Conservation (phyloP, 495 filamentous ascomycete species). For the Lindgomyces ingoldianus region DNA sequence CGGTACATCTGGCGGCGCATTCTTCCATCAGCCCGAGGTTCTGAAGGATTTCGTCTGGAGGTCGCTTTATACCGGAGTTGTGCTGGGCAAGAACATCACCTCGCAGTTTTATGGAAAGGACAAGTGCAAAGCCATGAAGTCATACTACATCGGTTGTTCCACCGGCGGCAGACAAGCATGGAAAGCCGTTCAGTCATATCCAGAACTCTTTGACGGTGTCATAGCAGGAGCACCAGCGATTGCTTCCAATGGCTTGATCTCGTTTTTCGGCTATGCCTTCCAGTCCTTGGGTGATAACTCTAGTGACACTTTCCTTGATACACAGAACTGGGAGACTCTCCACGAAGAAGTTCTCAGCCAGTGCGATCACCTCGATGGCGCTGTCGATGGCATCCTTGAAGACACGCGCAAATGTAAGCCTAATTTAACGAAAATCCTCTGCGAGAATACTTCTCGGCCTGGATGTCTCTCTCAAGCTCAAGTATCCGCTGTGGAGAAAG, state of each 20-base stretch:
- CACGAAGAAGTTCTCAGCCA: conserved; percentile 3
- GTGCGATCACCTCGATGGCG: conserved; percentile 19
- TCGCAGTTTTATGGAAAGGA: conserved; percentile 12
- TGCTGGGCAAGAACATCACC: conserved; percentile 6
- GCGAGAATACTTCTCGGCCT: not conserved
- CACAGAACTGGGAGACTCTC: conserved; percentile 1
- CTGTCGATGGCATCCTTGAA: conserved; percentile 17
- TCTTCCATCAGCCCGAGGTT: conserved; percentile 10
- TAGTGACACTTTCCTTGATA: not conserved
- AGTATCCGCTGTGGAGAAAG: not conserved
- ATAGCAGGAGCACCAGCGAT: conserved; percentile 16
- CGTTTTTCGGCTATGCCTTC: not conserved
- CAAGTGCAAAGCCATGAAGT: conserved; percentile 5
- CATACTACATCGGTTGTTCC: conserved; percentile 22
- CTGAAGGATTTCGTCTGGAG: conserved; percentile 17
- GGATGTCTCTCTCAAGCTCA: not conserved
- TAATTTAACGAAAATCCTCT: conserved; percentile 2
- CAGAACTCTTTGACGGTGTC: conserved; percentile 22
- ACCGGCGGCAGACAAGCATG: conserved; percentile 17
- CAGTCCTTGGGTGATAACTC: not conserved
- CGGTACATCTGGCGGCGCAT: conserved; percentile 3
- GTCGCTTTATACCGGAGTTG: not conserved
- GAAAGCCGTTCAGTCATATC: conserved; percentile 17
- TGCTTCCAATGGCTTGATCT: not conserved
- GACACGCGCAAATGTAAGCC: conserved; percentile 5